Conservation (phyloP, 1,284 basidiomycete genomes). For the Cryptococcus hybrid region DNA sequence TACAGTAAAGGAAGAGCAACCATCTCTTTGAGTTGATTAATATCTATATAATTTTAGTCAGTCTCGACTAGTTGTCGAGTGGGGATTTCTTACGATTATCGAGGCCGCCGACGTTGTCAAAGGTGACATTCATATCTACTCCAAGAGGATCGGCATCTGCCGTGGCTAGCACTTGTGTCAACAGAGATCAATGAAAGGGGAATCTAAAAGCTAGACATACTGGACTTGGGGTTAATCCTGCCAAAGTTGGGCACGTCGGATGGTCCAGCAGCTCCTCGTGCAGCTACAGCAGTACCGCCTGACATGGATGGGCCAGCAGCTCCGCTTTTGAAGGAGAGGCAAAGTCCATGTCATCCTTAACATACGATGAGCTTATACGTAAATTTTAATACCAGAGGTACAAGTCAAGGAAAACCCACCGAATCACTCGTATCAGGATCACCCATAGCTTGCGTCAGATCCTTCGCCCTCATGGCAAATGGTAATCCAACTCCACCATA, state of each 20-base stretch:
- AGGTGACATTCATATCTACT: conserved; percentile 89
- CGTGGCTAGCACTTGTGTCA: conserved; percentile 56
- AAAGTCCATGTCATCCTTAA: conserved; percentile 23
- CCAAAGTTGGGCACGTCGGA: conserved; percentile 48
- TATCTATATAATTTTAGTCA: conserved; percentile 58
- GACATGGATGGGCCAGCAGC: conserved; percentile 16
- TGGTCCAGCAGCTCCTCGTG: conserved; percentile 50
- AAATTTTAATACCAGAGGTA: background rate
- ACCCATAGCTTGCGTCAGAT: conserved; percentile 42
- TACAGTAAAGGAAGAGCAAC: conserved; percentile 93
- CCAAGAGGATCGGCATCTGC: conserved; percentile 97
- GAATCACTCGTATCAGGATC: conserved; percentile 45
- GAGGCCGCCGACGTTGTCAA: conserved; percentile 95
- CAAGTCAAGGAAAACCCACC: conserved; percentile 19
- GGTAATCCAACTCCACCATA: conserved; percentile 29
- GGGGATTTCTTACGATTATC: conserved; percentile 73
- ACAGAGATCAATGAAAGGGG: background rate
- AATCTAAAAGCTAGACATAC: conserved; percentile 12
- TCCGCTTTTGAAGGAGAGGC: conserved; percentile 24
- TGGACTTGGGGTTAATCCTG: conserved; percentile 46
- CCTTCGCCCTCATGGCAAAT: conserved; percentile 31
- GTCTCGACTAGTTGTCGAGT: background rate
- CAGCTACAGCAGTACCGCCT: conserved; percentile 13
- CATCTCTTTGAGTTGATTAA: conserved; percentile 98
- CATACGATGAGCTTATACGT: background rate